These are phyloP conservation scores for Macrophomina pseudophaseolina DNA, from an alignment of 2,329 filamentous ascomycete genomes.

Conservation along the genomic window DNA sequence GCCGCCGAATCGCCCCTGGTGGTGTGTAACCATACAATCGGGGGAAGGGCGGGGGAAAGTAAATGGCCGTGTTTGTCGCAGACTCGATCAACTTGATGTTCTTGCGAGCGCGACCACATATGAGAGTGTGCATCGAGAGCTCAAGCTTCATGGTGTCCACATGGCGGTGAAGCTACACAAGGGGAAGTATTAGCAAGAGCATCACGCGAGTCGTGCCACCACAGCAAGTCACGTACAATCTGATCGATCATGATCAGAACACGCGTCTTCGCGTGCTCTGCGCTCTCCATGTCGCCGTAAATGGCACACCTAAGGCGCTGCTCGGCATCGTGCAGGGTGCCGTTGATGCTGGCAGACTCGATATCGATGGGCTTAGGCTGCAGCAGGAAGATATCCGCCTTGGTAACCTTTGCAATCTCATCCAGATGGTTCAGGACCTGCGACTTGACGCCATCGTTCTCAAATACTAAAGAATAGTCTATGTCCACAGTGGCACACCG, in stretches of 20 bases:
- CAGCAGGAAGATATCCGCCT: constrained; percentile 94
- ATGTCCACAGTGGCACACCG: constrained; percentile 93
- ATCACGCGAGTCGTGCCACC: constrained; percentile 29
- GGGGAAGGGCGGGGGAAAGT: constrained; percentile 94
- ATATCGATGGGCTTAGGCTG: constrained; percentile 84
- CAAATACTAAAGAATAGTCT: constrained; percentile 87
- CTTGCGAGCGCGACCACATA: constrained; percentile 92
- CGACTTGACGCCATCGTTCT: constrained; percentile 72
- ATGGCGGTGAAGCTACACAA: constrained; percentile 67
- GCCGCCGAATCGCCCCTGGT: constrained; percentile 77
- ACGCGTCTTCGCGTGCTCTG: constrained; percentile 95
- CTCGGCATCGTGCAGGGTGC: constrained; percentile 82
- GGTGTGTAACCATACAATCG: constrained; percentile 90
- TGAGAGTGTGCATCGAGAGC: constrained; percentile 83
- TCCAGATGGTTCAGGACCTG: constrained; percentile 85
- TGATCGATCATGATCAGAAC: constrained; percentile 97
- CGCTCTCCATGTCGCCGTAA: constrained; percentile 92
- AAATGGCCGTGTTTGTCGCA: constrained; percentile 92
- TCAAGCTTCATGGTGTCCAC: constrained; percentile 85
- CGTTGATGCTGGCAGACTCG: constrained; percentile 76
- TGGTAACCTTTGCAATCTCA: constrained; percentile 83
- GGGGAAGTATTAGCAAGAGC: constrained; percentile 41
- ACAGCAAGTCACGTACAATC: constrained; percentile 64
- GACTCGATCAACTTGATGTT: constrained; percentile 99
- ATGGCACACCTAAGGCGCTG: constrained; percentile 91